Percentiles rank a stretch among this genome's conserved stretches.
Evolutionary conservation across 805 yeast species (phyloP).

Genomic region (Nakazawaea wyomingensis): DNA sequence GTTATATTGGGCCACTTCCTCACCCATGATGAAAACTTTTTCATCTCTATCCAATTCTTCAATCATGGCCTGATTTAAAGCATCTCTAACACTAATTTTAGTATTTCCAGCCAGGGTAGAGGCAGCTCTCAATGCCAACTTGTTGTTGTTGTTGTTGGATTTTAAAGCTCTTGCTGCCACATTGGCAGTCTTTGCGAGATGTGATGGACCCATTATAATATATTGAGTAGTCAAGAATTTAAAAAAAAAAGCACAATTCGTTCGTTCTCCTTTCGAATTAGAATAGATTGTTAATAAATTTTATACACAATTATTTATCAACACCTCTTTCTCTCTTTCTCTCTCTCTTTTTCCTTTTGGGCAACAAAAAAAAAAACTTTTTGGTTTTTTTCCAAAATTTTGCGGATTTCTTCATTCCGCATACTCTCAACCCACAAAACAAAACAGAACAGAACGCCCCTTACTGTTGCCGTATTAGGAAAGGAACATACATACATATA

Average conservation of each 20-base stretch:
- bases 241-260: too few relatives aligned
- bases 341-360: neutral
- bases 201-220: slow-evolving; percentile 17
- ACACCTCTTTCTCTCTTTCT: neutral
- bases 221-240: too few relatives aligned
- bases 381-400: neutral
- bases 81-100: slow-evolving; percentile 91
- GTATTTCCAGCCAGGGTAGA: slow-evolving; percentile 47
- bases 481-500: neutral
- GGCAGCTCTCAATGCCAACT: slow-evolving; percentile 34
- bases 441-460: neutral
- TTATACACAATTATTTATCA: neutral
- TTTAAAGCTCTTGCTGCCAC: slow-evolving; percentile 29
- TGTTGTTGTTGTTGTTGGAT: too few relatives aligned
- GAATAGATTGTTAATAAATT: neutral
- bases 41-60: slow-evolving; percentile 97
- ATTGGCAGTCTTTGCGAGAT: slow-evolving; percentile 39
- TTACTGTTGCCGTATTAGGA: too few relatives aligned
- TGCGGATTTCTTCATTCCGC: slow-evolving; percentile 7
- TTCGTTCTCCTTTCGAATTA: too few relatives aligned
- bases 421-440: too few relatives aligned
- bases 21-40: slow-evolving; percentile 93
- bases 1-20: slow-evolving; percentile 98
- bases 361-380: too few relatives aligned
- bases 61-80: slow-evolving; percentile 88